Evolutionary conservation across 192 early-diverging fungal species (phyloP), one percentile per base, ranked within the genome.

Genomic region (Fimicolochytrium jonesii): DNA sequence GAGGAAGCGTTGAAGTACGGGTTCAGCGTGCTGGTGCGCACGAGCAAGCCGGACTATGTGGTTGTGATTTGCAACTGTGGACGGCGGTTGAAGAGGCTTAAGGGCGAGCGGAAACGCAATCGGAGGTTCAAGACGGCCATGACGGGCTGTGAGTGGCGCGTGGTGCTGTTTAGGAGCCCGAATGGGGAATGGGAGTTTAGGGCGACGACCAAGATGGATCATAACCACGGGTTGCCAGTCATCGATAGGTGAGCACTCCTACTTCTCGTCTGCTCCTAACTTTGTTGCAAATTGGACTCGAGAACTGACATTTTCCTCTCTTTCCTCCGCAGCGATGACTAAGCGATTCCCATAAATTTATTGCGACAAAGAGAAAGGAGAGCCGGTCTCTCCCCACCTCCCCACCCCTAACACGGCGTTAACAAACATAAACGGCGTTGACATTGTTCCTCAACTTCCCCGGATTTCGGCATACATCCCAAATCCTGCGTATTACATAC

Each of bases 51-150:
- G 37, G 68, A 69, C 26, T 69, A 69, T 37, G 68, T 69, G 18
- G 68, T 69, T 26, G 62, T 69, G 28, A 69, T 69, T 29, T 69
- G 68, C 43, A 69, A 69, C 33, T 69, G 68, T 29, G 68, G 68
- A 0, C 49, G 68, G 6, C 31, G 68, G 20, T 37, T 69, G 41
- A 69, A 69, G 49, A 18, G 52, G 15, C 41, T 69, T 3, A 65
- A 69, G 56, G 62, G 62, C 34, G 68, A 69, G 52, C 49, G 68
- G 46, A 69, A 69, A 29, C 51, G 68, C 4, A 69, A 69, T 45
- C 49, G 68, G 7, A 6, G 56, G 56, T 65, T 57, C 29, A 69
- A 69, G 62, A 69, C 68, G 25, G 68, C 68, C 17, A 55, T 69
- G 59, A 69, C 68, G 33, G 68, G 68, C 3, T 69, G 68, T 35